Conservation (phyloP, 805 yeast species). For the Starmerella davenportii region DNA sequence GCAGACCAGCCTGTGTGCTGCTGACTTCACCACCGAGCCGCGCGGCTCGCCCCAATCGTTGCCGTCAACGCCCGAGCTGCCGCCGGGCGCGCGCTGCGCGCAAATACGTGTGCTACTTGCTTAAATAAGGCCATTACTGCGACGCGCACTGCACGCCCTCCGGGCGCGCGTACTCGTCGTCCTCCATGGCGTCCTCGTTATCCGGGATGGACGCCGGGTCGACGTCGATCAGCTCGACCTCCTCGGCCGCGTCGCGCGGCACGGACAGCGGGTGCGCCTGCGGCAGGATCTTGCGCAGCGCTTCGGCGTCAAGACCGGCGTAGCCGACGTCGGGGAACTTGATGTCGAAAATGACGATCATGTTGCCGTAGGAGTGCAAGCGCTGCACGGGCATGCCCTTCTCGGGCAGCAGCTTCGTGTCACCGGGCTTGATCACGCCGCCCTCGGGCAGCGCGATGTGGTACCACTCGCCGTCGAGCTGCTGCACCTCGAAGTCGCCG, state of each 20-base stretch:
- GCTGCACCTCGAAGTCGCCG: slow-evolving; percentile 75
- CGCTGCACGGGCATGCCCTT: slow-evolving; percentile 97
- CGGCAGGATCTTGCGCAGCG: slow-evolving; percentile 64
- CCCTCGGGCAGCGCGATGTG: slow-evolving; percentile 75
- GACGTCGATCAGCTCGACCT: slow-evolving; percentile 53
- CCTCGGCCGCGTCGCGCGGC: slow-evolving; percentile 29
- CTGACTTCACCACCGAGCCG: too few species aligned
- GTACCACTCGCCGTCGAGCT: slow-evolving; percentile 79
- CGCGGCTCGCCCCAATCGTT: too few species aligned
- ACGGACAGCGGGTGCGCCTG: slow-evolving; percentile 39
- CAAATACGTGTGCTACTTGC: background rate
- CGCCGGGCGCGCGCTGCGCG: too few species aligned
- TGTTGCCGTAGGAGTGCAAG: slow-evolving; percentile 74
- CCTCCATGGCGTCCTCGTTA: slow-evolving; percentile 26
- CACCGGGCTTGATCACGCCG: slow-evolving; percentile 77
- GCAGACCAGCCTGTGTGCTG: too few species aligned
- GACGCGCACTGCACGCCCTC: slow-evolving; percentile 86
- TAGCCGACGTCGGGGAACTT: slow-evolving; percentile 72
- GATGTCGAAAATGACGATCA: slow-evolving; percentile 68
- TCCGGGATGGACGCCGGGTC: slow-evolving; percentile 43
- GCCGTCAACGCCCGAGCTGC: too few species aligned
- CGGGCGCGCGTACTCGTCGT: slow-evolving; percentile 40
- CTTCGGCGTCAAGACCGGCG: slow-evolving; percentile 45
- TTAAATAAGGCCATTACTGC: slow-evolving; percentile 33
- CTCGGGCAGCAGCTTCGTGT: slow-evolving; percentile 61